A percentile compares a stretch with the other conserved stretches of the same genome.
Conservation (phyloP, 2,329 filamentous ascomycete species). For the Aspergillus sp. region DNA sequence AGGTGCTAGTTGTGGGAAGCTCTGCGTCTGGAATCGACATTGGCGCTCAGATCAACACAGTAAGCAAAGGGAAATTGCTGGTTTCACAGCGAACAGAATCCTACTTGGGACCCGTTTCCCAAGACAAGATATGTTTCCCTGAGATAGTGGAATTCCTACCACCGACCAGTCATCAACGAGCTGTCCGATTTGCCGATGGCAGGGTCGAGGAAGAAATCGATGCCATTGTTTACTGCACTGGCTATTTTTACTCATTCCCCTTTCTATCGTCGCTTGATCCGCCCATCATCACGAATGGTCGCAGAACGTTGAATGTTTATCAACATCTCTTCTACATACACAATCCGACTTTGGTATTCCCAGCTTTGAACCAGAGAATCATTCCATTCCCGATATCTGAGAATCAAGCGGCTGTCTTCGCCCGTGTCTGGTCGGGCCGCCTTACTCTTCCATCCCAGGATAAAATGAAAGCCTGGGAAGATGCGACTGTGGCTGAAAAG, state of each 20-base stretch:
- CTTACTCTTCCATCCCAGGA: conserved; percentile 58
- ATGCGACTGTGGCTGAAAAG: conserved; percentile 31
- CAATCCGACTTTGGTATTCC: conserved; percentile 74
- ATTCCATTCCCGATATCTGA: conserved; percentile 83
- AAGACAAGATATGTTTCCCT: conserved; percentile 54
- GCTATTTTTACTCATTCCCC: conserved; percentile 80
- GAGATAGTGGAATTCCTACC: conserved; percentile 53
- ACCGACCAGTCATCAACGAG: conserved; percentile 47
- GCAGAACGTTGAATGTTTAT: conserved; percentile 67
- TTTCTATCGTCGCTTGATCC: conserved; percentile 55
- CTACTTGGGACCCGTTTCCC: conserved; percentile 35
- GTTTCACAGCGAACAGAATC: conserved; percentile 55
- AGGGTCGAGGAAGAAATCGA: conserved; percentile 65
- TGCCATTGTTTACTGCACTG: conserved; percentile 78
- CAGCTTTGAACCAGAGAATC: conserved; percentile 71
- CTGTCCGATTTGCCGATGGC: conserved; percentile 64
- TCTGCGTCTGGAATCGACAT: conserved; percentile 83
- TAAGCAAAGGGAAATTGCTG: conserved; percentile 59
- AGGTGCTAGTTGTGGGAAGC: conserved; percentile 79
- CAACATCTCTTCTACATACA: conserved; percentile 72
- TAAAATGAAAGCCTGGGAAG: conserved; percentile 69
- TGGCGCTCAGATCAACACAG: conserved; percentile 64
- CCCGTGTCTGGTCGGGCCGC: conserved; percentile 70
- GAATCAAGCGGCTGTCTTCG: conserved; percentile 70
- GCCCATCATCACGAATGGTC: conserved; percentile 62